Conservation (phyloP, 1,284 basidiomycete species). For the Ceraceosorus guamensis region DNA sequence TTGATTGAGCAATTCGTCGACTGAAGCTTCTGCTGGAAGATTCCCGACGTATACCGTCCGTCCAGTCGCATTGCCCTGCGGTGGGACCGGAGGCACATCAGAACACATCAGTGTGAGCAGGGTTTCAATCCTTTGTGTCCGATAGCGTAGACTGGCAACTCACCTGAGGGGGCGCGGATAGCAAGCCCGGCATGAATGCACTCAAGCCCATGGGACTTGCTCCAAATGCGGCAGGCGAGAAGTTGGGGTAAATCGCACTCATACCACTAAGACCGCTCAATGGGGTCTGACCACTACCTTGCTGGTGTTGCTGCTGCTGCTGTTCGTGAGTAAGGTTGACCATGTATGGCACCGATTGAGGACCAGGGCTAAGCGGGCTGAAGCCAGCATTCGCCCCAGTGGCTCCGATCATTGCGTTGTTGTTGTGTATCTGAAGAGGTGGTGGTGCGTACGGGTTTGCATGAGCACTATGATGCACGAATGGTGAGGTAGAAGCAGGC, state of each 20-base stretch:
- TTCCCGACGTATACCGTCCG: conserved; percentile 97
- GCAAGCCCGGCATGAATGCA: conserved; percentile 1
- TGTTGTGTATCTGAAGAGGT: background rate
- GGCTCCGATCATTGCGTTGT: background rate
- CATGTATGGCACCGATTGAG: background rate
- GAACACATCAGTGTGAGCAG: too few relatives aligned
- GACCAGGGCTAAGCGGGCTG: background rate
- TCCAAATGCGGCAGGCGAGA: background rate
- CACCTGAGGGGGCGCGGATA: background rate
- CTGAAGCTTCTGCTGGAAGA: conserved; percentile 87
- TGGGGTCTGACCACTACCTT: background rate
- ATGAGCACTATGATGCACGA: background rate
- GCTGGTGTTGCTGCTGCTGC: background rate
- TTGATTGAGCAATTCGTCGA: conserved; percentile 92
- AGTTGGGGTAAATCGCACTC: background rate
- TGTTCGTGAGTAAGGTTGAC: background rate
- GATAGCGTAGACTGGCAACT: too few relatives aligned
- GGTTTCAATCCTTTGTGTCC: too few relatives aligned
- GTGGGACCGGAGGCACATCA: background rate
- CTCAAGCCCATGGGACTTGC: background rate
- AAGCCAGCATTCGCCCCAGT: background rate
- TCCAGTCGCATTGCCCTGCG: conserved; percentile 5
- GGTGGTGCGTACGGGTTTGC: background rate
- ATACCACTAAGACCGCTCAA: background rate
- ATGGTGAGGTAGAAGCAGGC: background rate